Conservation (phyloP, 169 alveolate species). For the Babesia divergens region DNA sequence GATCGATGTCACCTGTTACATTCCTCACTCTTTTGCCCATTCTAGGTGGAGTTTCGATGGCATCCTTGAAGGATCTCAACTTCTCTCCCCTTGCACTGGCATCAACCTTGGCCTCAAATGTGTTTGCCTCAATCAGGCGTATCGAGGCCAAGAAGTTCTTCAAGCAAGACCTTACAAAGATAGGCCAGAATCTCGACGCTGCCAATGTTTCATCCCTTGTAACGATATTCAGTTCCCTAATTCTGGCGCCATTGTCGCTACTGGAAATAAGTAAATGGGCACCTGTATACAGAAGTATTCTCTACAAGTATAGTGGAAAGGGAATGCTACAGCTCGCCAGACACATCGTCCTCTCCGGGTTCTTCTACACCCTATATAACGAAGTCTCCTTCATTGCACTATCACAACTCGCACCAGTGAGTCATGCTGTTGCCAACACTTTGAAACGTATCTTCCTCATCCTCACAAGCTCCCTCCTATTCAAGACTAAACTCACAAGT, state of each 20-base stretch:
- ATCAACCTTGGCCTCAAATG: slow-evolving; percentile 62
- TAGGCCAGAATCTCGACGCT: slow-evolving; percentile 70
- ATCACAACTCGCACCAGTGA: slow-evolving; percentile 71
- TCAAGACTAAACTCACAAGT: slow-evolving; percentile 66
- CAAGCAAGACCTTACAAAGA: slow-evolving; percentile 61
- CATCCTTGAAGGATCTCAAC: slow-evolving; percentile 67
- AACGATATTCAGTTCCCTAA: slow-evolving; percentile 61
- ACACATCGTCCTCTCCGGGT: slow-evolving; percentile 68
- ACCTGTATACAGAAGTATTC: slow-evolving; percentile 10
- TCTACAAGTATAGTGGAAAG: slow-evolving; percentile 15
- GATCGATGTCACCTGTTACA: slow-evolving; percentile 64
- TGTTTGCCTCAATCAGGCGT: slow-evolving; percentile 62
- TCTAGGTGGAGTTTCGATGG: slow-evolving; percentile 72
- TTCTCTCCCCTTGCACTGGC: slow-evolving; percentile 59
- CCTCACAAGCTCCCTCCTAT: slow-evolving; percentile 61
- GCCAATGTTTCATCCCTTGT: slow-evolving; percentile 61
- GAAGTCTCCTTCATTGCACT: slow-evolving; percentile 70
- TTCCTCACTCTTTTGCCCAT: slow-evolving; percentile 72
- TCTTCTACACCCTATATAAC: slow-evolving; percentile 62
- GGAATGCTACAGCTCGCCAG: slow-evolving; percentile 20
- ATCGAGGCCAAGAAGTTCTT: slow-evolving; percentile 72
- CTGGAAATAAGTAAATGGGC: slow-evolving; percentile 21
- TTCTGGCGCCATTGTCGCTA: slow-evolving; percentile 68
- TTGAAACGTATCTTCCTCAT: slow-evolving; percentile 70
- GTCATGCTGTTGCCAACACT: slow-evolving; percentile 79